These are phyloP conservation scores for Penicillium sp. DNA, from an alignment of 2,329 filamentous ascomycete species.

Conservation along the genomic window DNA sequence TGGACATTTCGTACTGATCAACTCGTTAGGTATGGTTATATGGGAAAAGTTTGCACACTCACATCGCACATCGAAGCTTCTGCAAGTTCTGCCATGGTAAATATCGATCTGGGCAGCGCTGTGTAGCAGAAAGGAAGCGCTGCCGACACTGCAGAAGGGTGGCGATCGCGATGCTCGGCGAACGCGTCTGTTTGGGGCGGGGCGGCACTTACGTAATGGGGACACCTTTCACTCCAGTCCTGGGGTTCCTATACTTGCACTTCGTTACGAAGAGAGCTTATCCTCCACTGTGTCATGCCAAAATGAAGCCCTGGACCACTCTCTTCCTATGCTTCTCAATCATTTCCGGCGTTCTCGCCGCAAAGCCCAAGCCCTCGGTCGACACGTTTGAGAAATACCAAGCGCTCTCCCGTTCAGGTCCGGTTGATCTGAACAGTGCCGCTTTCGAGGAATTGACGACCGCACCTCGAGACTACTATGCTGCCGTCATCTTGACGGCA, in stretches of 20 bases:
- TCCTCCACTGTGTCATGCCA: constrained; percentile 16
- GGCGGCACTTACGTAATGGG: constrained; percentile 18
- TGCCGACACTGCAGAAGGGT: too few species aligned
- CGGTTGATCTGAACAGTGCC: constrained; percentile 74
- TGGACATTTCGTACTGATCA: constrained; percentile 44
- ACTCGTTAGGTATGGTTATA: constrained; percentile 2
- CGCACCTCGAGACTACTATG: constrained; percentile 76
- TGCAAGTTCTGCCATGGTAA: constrained; percentile 12
- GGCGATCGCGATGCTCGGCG: too few species aligned
- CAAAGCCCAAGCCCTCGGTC: constrained; percentile 63
- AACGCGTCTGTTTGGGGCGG: constrained; percentile 8
- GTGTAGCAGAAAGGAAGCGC: too few species aligned
- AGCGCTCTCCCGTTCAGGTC: constrained; percentile 62
- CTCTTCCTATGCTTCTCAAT: constrained; percentile 42
- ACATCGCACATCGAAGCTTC: constrained; percentile 26
- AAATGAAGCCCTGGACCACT: constrained; percentile 35
- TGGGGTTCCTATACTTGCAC: background rate
- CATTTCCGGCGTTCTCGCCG: constrained; percentile 28
- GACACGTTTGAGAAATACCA: constrained; percentile 72
- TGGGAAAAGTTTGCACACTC: constrained; percentile 9
- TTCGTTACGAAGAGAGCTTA: background rate
- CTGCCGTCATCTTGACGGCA: constrained; percentile 81
- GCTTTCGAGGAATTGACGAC: constrained; percentile 73
- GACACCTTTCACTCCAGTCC: constrained; percentile 16
- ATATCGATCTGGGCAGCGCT: background rate